Base-by-base conservation (phyloP, 805 yeast genomes). In the Kazachstania taianensis region DNA sequence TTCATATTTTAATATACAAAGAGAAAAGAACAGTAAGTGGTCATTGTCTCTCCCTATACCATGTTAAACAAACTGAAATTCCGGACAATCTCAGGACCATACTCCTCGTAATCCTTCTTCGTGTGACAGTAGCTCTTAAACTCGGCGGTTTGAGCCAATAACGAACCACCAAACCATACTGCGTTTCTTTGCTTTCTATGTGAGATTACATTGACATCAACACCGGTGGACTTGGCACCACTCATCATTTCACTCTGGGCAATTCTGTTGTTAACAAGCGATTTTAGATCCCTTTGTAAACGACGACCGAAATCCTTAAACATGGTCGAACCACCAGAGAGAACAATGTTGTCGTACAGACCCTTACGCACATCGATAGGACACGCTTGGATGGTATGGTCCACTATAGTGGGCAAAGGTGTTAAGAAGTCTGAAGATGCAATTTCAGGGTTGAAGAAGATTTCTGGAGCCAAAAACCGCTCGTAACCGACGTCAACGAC, bases 331-430 rank as follows among this genome's bases (percentile, higher is more conserved):
- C 98, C 99, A 52, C 98, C 98, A 37, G 94, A 81, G 38, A 92
- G 70, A 14, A 92, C 99, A 55, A 92, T 92, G 63, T 92, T 92
- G 62, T 80, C 84, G 67, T 92, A 92, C 40, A 92, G 72, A 40
- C 94, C 95, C 63, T 92, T 89, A 64, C 99, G 83, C 27, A 92
- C 98, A 67, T 92, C 99, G 46, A 92, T 87, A 39, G 99, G 99
- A 33, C 94, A 78, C 9, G 89, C 71, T 65, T 89, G 96, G 47
- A 92, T 87, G 12, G 89, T 96, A 48, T 76, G 82, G 62, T 92
- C 99, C 36, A 92, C 97, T 14, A 84, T 92, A n/a, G 73, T 78
- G 28, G 99, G 98, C 43, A 92, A 72, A 20, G 99, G 99, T 2
- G 96, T 92, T 50, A 92, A 66, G 68, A 81, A 92, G 61, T 92